Conservation (phyloP, 2,329 filamentous ascomycete genomes). For the Cytospora schulzeri region DNA sequence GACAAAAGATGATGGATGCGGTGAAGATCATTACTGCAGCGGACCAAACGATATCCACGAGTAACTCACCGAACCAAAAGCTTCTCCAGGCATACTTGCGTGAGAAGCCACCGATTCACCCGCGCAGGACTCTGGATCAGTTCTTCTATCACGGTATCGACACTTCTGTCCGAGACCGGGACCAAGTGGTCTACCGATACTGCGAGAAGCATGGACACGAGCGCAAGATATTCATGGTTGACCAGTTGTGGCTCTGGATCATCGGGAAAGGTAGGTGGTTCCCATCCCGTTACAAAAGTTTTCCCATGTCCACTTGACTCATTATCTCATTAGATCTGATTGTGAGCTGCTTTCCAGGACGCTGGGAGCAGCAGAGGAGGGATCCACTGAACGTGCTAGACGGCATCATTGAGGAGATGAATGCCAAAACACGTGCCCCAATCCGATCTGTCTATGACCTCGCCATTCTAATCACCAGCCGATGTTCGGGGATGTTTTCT, state of each 20-base stretch:
- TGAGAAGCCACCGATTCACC: constrained; percentile 53
- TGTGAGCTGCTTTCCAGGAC: constrained; percentile 60
- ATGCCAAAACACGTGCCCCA: constrained; percentile 62
- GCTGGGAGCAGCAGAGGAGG: constrained; percentile 61
- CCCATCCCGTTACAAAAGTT: neutral
- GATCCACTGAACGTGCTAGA: constrained; percentile 66
- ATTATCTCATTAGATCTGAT: constrained; percentile 52
- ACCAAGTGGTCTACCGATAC: constrained; percentile 68
- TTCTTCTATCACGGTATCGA: constrained; percentile 68
- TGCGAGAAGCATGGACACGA: constrained; percentile 42
- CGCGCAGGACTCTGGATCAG: constrained; percentile 65
- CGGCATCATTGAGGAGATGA: constrained; percentile 65
- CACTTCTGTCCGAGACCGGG: constrained; percentile 59
- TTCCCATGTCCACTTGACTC: neutral
- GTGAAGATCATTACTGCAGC: constrained; percentile 40
- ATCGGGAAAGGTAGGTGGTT: constrained; percentile 44
- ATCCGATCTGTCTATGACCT: constrained; percentile 64
- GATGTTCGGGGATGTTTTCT: constrained; percentile 64
- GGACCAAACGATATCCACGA: constrained; percentile 35
- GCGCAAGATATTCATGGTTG: constrained; percentile 67
- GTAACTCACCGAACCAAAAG: constrained; percentile 44
- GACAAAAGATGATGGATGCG: constrained; percentile 59
- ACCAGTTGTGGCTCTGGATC: constrained; percentile 69
- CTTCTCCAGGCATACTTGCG: constrained; percentile 50
- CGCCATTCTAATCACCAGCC: constrained; percentile 60